Conservation (phyloP, 306 rosid genomes). For the Acacia confusa region DNA sequence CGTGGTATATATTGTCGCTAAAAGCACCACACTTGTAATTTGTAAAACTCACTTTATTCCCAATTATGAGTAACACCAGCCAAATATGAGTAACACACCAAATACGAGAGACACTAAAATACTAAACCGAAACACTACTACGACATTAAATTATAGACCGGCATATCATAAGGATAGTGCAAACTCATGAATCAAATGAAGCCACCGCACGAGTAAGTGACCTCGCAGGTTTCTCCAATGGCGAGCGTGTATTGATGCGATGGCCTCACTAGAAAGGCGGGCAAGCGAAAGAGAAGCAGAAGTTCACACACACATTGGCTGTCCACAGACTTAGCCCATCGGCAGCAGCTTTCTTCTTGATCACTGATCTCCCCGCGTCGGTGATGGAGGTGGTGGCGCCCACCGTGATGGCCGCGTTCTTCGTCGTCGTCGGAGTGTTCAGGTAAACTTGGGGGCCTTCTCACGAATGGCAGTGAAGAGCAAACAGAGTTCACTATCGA, state of each 20-base stretch:
- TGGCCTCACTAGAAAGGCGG: slow-evolving; percentile 42
- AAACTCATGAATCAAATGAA: slow-evolving; percentile 21
- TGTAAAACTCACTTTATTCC: background rate
- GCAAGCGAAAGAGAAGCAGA: slow-evolving; percentile 53
- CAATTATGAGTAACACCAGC: background rate
- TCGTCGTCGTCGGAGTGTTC: background rate
- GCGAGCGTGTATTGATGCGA: slow-evolving; percentile 31
- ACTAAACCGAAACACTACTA: background rate
- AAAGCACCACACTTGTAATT: background rate
- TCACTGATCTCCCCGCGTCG: background rate
- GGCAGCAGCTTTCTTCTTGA: slow-evolving; percentile 64
- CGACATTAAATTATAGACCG: background rate
- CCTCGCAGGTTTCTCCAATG: slow-evolving; percentile 28
- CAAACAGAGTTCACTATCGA: slow-evolving; percentile 78
- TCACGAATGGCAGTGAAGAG: slow-evolving; percentile 47
- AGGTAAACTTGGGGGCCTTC: slow-evolving; percentile 33
- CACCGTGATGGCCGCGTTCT: background rate
- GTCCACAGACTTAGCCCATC: slow-evolving; percentile 68
- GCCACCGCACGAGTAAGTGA: slow-evolving; percentile 41
- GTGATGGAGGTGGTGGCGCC: background rate
- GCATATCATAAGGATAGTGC: too few relatives aligned
- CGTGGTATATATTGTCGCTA: background rate
- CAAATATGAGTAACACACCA: background rate
- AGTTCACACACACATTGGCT: slow-evolving; percentile 68
- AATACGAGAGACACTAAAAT: too few relatives aligned